Evolutionary conservation across 1,284 basidiomycete species (phyloP), one percentile per base, ranked within the genome.

Genomic region (Cutaneotrichosporon cutaneum): DNA sequence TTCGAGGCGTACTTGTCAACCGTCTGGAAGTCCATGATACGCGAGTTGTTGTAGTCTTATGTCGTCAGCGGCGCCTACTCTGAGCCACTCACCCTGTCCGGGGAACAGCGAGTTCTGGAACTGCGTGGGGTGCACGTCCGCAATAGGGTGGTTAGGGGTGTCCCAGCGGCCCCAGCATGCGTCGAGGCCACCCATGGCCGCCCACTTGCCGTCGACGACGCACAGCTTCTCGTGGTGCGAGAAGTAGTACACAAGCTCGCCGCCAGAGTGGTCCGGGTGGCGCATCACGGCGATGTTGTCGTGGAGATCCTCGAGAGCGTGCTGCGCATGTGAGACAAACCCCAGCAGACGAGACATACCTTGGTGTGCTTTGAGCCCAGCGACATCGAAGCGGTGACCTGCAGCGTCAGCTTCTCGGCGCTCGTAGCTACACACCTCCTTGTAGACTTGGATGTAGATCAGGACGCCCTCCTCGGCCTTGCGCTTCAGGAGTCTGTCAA

Each of bases 131-230:
- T 96, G 94, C 10, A 87, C 90, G 73, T 97, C 94, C 4, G 93
- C 89, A 39, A 95, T 83, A 1, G 92, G 91, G 72, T 82, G 77
- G 61, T 76, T 88, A 68, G 89, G 85, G 0, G 89, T 92, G 78
- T 97, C 94, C 93, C 94, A 98, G 35, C 92, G 90, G 48, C 92
- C 92, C 45, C 62, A 83, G 61, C 62, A 97, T 51, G 95, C 83
- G 79, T 99, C 96, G 39, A 99, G 81, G 1, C 96, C 96, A 32
- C 96, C 96, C 91, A 94, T 96, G 80, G 99, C 99, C 0, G 92
- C 95, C 67, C 98, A 95, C 0, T 92, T 88, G 77, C 97, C 92
- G 77, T 99, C 96, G 65, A 99, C 92, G 16, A 98, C 92, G 76
- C 95, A 98, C 63, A 99, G 71, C 70, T 83, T 82, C 67, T 82